Percentiles rank a stretch among this genome's conserved stretches.
These are phyloP conservation scores for Neospora caninum DNA, from an alignment of 169 alveolate species.

Conservation along the genomic window DNA sequence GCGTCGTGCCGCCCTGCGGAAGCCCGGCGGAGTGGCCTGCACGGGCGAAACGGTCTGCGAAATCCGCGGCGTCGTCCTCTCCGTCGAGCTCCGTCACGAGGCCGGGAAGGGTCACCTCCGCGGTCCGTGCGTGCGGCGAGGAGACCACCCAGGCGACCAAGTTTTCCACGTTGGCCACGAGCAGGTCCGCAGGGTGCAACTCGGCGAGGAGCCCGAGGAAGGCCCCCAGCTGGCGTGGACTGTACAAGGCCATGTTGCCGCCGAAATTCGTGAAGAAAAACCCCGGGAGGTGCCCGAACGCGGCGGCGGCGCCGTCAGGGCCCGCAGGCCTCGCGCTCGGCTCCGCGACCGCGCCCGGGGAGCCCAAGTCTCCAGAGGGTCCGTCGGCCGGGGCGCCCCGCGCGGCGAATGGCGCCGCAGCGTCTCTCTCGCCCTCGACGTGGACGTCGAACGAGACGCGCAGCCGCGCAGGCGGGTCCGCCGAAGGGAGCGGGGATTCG, in stretches of 20 bases:
- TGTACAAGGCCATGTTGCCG: constrained; percentile 15
- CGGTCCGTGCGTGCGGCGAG: not conserved
- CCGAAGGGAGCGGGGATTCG: not conserved
- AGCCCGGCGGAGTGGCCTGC: not conserved
- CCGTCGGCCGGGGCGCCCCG: too few species aligned
- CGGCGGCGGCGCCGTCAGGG: not conserved
- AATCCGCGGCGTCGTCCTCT: too few species aligned
- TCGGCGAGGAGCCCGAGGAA: constrained; percentile 7
- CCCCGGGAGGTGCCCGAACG: constrained; percentile 14
- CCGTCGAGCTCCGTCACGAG: too few species aligned
- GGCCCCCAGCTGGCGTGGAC: not conserved
- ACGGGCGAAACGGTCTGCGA: not conserved
- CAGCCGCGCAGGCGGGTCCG: not conserved
- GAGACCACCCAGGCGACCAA: not conserved
- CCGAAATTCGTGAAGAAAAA: constrained; percentile 7
- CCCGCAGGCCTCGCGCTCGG: not conserved
- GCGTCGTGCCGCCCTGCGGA: too few species aligned
- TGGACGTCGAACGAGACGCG: not conserved
- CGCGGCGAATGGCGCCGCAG: not conserved
- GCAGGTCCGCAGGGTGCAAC: not conserved
- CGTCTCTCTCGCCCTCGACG: not conserved
- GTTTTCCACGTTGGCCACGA: constrained; percentile 5
- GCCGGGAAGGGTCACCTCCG: too few species aligned
- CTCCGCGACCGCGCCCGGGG: not conserved
- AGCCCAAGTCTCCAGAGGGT: not conserved